These are phyloP conservation scores for Escallonia rubra DNA, from an alignment of 129 eudicot genomes.

Conservation along the genomic window DNA sequence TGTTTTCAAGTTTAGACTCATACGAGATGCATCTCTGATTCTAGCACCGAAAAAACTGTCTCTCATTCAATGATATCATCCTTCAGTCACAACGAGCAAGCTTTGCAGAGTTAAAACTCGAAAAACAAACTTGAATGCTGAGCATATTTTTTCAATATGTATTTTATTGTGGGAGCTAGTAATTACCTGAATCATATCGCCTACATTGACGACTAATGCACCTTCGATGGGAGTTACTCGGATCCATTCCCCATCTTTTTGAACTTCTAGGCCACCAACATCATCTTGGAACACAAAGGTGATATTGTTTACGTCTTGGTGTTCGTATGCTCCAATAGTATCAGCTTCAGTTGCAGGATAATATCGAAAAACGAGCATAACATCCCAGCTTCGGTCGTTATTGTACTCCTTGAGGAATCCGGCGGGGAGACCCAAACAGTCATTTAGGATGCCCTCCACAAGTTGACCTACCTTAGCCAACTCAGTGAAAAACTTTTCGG, in stretches of 20 bases:
- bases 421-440: slow-evolving; percentile 49
- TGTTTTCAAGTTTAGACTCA: too few species aligned
- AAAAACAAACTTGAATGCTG: too few species aligned
- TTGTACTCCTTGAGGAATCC: slow-evolving; percentile 43
- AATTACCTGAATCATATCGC: slow-evolving; percentile 46
- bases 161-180: too few species aligned
- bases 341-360: slow-evolving; percentile 37
- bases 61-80: too few species aligned
- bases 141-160: too few species aligned
- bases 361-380: slow-evolving; percentile 37
- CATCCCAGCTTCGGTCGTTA: slow-evolving; percentile 43
- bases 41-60: too few species aligned
- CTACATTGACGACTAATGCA: slow-evolving; percentile 49
- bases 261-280: slow-evolving; percentile 54
- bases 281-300: slow-evolving; percentile 58
- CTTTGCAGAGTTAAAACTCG: too few species aligned
- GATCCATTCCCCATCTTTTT: slow-evolving; percentile 48
- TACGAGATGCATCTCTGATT: too few species aligned
- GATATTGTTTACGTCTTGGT: slow-evolving; percentile 43
- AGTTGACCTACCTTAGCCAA: slow-evolving; percentile 32
- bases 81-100: too few species aligned
- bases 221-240: slow-evolving; percentile 35
- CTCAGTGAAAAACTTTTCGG: slow-evolving; percentile 39
- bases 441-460: slow-evolving; percentile 36
- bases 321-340: slow-evolving; percentile 40